Percentiles rank a stretch among this genome's conserved stretches.
Conservation (phyloP, 2,329 filamentous ascomycete genomes). For the Calonectria pteridis region DNA sequence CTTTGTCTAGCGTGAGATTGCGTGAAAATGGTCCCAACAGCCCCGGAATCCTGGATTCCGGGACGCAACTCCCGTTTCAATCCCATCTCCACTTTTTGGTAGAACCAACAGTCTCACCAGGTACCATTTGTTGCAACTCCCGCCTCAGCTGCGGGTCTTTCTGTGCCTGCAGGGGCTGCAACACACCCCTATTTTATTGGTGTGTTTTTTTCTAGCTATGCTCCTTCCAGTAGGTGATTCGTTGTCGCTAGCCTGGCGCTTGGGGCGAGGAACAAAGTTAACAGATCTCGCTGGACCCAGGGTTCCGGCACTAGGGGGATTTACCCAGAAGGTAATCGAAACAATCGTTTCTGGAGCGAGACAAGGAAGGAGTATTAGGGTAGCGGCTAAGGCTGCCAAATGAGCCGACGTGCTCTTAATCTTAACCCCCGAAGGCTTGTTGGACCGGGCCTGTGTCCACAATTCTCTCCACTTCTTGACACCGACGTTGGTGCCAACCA, state of each 20-base stretch:
- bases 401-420: not conserved
- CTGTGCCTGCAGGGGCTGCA: too few species aligned
- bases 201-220: not conserved
- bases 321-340: not conserved
- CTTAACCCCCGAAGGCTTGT: not conserved
- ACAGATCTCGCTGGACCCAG: not conserved
- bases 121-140: not conserved
- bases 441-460: not conserved
- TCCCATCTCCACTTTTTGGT: not conserved
- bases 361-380: not conserved
- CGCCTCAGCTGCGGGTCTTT: not conserved
- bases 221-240: slow-evolving; percentile 3
- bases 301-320: not conserved
- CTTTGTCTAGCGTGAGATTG: not conserved
- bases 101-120: not conserved
- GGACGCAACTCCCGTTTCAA: not conserved
- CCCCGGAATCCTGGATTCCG: not conserved
- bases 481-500: not conserved
- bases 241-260: not conserved
- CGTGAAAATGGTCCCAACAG: not conserved
- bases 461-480: not conserved
- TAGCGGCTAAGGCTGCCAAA: not conserved
- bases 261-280: not conserved
- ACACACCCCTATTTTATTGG: not conserved
- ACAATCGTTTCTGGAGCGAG: not conserved